Percentiles rank a stretch among this genome's conserved stretches.
Conservation (phyloP, 768 basidiomycete genomes). For the Suillus clintonianus region DNA sequence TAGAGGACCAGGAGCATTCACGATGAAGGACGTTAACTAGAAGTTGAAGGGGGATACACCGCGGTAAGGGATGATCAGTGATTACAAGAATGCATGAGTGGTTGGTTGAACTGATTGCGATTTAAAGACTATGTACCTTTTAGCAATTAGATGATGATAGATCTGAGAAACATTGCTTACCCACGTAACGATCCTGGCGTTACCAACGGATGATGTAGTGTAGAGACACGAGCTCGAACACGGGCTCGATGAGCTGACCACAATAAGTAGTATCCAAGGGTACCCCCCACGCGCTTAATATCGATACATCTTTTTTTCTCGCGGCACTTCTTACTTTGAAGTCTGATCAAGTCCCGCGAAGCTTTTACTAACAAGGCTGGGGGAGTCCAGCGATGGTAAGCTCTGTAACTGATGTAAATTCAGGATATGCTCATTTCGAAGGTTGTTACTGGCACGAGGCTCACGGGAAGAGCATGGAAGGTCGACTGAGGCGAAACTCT, state of each 20-base stretch:
- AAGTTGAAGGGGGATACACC: not conserved
- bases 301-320: constrained; percentile 4
- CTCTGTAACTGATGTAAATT: too few relatives aligned
- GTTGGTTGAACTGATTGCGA: constrained; percentile 13
- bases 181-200: not conserved
- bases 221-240: too few relatives aligned
- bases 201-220: not conserved
- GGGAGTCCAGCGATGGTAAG: too few relatives aligned
- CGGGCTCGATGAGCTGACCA: constrained; percentile 4
- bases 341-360: constrained; percentile 3
- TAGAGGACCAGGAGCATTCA: constrained; percentile 16
- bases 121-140: not conserved
- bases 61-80: not conserved
- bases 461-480: not conserved
- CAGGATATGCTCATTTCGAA: too few relatives aligned
- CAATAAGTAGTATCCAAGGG: constrained; percentile 6
- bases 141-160: constrained; percentile 8
- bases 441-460: not conserved
- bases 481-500: not conserved
- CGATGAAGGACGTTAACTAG: constrained; percentile 1
- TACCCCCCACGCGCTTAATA: constrained; percentile 5
- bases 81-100: constrained; percentile 13
- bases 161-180: constrained; percentile 8
- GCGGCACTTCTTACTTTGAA: constrained; percentile 6
- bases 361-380: not conserved